Percentiles rank a stretch among this genome's conserved stretches.
phyloP scores from a whole-genome alignment of 1,139 yeast species.

The Taphrina wiesneri region DNA sequence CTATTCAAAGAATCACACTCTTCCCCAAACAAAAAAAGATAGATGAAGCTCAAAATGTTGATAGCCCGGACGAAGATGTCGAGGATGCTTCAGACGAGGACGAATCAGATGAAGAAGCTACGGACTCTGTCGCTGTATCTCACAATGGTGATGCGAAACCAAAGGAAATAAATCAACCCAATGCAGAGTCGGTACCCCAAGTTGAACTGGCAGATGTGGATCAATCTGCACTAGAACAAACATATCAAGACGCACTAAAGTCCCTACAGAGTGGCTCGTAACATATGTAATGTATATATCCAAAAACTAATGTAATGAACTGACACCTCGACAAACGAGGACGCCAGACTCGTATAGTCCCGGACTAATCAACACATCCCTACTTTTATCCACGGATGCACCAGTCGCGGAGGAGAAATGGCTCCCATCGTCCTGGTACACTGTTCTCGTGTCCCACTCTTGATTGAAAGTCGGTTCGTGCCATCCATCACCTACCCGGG shows the following conservation, averaged over 20 bases:
- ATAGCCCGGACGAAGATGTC: not conserved
- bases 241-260: conserved; percentile 9
- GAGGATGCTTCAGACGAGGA: not conserved
- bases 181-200: not conserved
- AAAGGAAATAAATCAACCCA: not conserved
- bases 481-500: not conserved
- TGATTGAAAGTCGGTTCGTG: conserved; percentile 6
- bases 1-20: conserved; percentile 17
- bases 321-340: conserved; percentile 21
- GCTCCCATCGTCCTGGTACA: conserved; percentile 21
- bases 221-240: not conserved
- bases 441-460: conserved; percentile 22
- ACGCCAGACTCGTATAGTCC: conserved; percentile 27
- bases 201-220: conserved; percentile 9
- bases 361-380: conserved; percentile 5
- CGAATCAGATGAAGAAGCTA: not conserved
- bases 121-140: not conserved
- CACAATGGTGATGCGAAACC: not conserved
- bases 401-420: conserved; percentile 21
- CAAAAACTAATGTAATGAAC: not conserved
- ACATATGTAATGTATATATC: not conserved
- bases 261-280: conserved; percentile 1
- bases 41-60: not conserved
- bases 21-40: conserved; percentile 3
- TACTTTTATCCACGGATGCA: not conserved